Base-by-base conservation (phyloP, 768 basidiomycete genomes). In the Xerocomellus amylosporus region DNA sequence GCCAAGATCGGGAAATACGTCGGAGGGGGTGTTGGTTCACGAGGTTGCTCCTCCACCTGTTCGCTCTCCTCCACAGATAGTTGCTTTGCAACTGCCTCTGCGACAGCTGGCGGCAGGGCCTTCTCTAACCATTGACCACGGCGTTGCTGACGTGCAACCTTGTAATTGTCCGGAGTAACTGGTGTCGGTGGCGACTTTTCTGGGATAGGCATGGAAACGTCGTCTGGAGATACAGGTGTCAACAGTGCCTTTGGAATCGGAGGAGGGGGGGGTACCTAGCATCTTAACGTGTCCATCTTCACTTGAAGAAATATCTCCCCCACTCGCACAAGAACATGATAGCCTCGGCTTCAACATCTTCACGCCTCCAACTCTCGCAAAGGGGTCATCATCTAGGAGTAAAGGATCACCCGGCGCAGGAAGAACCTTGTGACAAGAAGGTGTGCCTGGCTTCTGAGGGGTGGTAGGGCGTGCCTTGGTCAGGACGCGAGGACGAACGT, bases 301-400 rank as follows among this genome's bases (percentile, higher is more conserved):
- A 19, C 41, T 57, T 4, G 36, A 38, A 8, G 45, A 39, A 12
- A 31, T 38, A 15, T 51, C 50, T 15, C 55, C 65, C 39, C 20
- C 46, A 19, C 57, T 51, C 31, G 34, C 24, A 9, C 53, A 41
- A 4, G 45, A 46, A 9, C 45, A 58, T 3, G 46, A 51, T 0
- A 39, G 26, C 42, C 56, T 61, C 41, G 58, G 44, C 31, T 68
- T 71, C 36, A 82, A 33, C 73, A 86, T 64, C 61, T 64, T 78
- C 8, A 85, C 82, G 17, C 80, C 82, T 38, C 79, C 77, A 0
- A 65, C 69, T 61, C 77, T 79, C 10, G 83, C 84, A 66, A 86
- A 85, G 4, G 84, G 70, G 19, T 71, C 70, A 12, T 62, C 60
- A 12, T 71, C 71, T n/a, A 71, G 56, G 47, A 71, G 55, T 3